Evolutionary conservation across 306 rosid species (phyloP), one percentile per base, ranked within the genome.

Genomic region (Rubus parviflorus): DNA sequence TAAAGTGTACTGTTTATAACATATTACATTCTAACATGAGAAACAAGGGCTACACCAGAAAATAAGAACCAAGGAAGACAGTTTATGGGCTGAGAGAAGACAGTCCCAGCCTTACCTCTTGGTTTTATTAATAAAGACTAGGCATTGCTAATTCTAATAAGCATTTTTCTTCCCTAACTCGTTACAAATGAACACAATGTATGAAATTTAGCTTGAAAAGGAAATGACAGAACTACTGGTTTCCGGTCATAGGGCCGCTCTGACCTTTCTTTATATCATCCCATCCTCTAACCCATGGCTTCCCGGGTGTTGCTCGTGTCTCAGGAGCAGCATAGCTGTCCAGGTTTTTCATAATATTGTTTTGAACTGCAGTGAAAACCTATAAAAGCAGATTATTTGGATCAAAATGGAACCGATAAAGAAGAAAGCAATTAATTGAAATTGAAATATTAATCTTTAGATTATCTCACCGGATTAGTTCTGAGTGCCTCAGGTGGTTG

Each of bases 211-310:
- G 56, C 68, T 42, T 47, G 47, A 15, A 56, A 48, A 7, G 71
- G 61, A 2, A 45, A 73, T 3, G 8, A 45, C 72, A 37, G 65
- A 74, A 35, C 85, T 90, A 90, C 90, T 92, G 97, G 73, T 94
- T 92, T 81, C 98, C 97, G 20, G 89, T 60, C 25, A 84, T 30
- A 65, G 96, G 93, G 61, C 96, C 81, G 14, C 81, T 94, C 57
- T 73, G 85, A 75, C 83, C 87, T 80, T 83, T 90, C 84, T 89
- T 90, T 70, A 86, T 83, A 88, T 91, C 98, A 77, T 92, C 98
- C 98, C 97, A 94, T 46, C 97, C 98, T 76, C 97, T 92, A 23
- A 92, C 97, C 98, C 98, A 92, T 73, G 89, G 92, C 74, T 85
- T 80, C 17, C 97, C 97, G 10, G 98, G 87, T 53, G 80, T 83